Conservation (phyloP, 306 rosid genomes). For the Castanea sativa region DNA sequence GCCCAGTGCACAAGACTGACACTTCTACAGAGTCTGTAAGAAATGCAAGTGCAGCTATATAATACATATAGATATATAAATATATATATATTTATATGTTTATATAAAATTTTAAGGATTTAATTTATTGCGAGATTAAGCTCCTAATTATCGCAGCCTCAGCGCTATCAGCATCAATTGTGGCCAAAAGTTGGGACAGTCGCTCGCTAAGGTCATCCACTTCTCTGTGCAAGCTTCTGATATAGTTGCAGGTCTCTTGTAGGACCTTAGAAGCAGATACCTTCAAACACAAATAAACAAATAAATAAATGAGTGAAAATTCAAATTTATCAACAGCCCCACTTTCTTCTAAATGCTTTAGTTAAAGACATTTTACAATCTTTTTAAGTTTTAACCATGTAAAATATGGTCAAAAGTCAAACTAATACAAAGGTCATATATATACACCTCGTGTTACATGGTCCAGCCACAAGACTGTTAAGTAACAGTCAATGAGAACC, state of each 20-base stretch:
- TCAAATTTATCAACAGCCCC: neutral
- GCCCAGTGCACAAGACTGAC: too few relatives aligned
- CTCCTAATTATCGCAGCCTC: constrained; percentile 94
- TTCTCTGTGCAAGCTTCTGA: constrained; percentile 80
- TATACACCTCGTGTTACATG: neutral
- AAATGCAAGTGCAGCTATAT: too few relatives aligned
- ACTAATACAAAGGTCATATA: too few relatives aligned
- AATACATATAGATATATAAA: neutral
- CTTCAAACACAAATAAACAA: constrained; percentile 35
- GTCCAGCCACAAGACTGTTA: neutral
- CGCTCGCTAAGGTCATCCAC: constrained; percentile 92
- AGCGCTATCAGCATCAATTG: constrained; percentile 89
- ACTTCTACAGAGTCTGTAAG: too few relatives aligned
- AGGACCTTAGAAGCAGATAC: constrained; percentile 98
- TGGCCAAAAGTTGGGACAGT: constrained; percentile 76
- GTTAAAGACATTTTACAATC: too few relatives aligned
- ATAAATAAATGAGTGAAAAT: constrained; percentile 1
- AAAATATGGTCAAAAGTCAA: too few relatives aligned
- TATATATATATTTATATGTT: constrained; percentile 3
- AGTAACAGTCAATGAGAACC: constrained; percentile 31
- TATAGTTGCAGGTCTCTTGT: constrained; percentile 98
- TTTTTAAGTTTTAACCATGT: too few relatives aligned
- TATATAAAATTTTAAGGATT: neutral
- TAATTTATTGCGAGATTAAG: constrained; percentile 67
- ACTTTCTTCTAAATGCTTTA: neutral